phyloP scores from a whole-genome alignment of 225 moss, liverwort and hornwort species.

The Antitrichia curtipendula region DNA sequence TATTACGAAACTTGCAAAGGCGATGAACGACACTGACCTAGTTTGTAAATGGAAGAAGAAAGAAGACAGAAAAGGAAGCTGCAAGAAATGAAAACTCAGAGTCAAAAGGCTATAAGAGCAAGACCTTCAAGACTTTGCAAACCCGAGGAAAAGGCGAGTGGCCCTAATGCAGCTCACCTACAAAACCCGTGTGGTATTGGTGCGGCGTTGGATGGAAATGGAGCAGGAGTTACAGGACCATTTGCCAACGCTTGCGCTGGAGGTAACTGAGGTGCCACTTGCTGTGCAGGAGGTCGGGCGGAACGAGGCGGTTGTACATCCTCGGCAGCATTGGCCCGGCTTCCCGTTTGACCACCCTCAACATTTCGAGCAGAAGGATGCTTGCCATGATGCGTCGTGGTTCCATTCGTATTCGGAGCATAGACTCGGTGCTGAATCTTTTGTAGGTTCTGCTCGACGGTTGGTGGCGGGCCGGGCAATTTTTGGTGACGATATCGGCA shows the following conservation, averaged over 20 bases:
- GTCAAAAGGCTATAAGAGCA: background rate
- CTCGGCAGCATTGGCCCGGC: conserved; percentile 31
- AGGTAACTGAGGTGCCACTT: conserved; percentile 34
- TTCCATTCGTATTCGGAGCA: conserved; percentile 62
- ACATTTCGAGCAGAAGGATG: conserved; percentile 31
- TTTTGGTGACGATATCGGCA: conserved; percentile 95
- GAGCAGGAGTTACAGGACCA: conserved; percentile 44
- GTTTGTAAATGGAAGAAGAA: background rate
- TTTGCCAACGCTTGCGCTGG: conserved; percentile 46
- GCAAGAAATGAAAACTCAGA: background rate
- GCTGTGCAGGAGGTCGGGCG: conserved; percentile 51
- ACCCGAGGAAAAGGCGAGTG: background rate
- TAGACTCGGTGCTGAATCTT: conserved; percentile 91
- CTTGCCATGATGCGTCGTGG: conserved; percentile 54
- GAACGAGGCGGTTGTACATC: conserved; percentile 38
- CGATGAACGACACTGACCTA: background rate
- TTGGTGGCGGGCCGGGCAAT: conserved; percentile 74
- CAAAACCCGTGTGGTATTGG: conserved; percentile 77
- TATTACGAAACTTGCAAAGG: background rate
- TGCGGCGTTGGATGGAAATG: conserved; percentile 50
- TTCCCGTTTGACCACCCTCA: conserved; percentile 37
- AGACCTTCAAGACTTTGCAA: background rate
- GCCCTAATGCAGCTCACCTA: conserved; percentile 53
- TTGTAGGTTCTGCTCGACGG: conserved; percentile 76
- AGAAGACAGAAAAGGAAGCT: background rate